These are phyloP conservation scores for Macrotyloma uniflorum DNA, from an alignment of 306 rosid species.

Conservation along the genomic window DNA sequence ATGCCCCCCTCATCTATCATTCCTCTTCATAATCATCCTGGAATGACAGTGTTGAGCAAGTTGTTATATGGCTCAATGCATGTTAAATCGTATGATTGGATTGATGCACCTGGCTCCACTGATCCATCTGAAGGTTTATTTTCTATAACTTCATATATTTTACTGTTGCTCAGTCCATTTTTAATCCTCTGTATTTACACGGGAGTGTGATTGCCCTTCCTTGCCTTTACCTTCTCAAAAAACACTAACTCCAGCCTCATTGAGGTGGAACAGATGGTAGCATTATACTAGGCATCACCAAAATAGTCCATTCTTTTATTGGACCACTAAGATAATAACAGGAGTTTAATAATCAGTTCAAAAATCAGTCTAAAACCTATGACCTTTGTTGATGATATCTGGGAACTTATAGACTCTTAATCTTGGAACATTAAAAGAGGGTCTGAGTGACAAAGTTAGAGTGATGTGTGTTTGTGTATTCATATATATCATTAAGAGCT, in stretches of 20 bases:
- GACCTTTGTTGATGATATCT: neutral
- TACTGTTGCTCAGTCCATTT: constrained; percentile 1
- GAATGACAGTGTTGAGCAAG: constrained; percentile 48
- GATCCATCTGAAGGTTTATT: constrained; percentile 67
- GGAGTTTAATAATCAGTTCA: constrained; percentile 4
- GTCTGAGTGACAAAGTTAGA: neutral
- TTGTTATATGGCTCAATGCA: constrained; percentile 39
- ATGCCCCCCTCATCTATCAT: constrained; percentile 88
- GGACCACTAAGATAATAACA: neutral
- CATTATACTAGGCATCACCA: constrained; percentile 5
- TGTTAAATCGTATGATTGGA: constrained; percentile 43
- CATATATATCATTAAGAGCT: neutral
- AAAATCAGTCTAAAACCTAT: neutral
- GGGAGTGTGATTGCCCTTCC: constrained; percentile 14
- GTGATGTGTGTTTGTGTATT: too few relatives aligned
- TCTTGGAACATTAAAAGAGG: neutral
- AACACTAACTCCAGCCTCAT: constrained; percentile 8
- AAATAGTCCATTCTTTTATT: neutral
- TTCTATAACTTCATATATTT: constrained; percentile 16
- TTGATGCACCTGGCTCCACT: constrained; percentile 57
- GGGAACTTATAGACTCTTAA: neutral
- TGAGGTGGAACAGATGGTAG: constrained; percentile 11
- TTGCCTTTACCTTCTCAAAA: constrained; percentile 8
- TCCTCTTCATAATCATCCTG: constrained; percentile 94
- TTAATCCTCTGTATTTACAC: constrained; percentile 1